Evolutionary conservation across 352 stramenopile species (phyloP).

Genomic region (Pythium pyrilobum): DNA sequence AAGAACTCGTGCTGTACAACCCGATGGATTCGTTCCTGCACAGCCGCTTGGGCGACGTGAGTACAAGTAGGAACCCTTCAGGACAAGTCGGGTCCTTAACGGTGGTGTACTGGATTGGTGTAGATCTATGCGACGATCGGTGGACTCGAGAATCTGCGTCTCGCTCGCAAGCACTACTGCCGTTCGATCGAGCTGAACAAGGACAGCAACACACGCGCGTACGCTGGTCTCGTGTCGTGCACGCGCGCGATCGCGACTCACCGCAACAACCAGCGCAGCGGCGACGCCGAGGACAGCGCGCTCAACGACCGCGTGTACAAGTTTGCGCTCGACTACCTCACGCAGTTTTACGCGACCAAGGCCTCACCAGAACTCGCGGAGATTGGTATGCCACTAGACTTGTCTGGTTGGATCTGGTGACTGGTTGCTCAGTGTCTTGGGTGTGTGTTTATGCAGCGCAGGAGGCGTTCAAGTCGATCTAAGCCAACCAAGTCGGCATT

Average conservation of each 20-base stretch:
- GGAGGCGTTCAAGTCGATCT: slow-evolving; percentile 23
- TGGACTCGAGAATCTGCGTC: slow-evolving; percentile 26
- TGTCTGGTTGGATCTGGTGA: neutral
- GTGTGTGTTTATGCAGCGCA: slow-evolving; percentile 10
- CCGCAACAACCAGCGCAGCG: slow-evolving; percentile 20
- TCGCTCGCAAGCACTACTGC: slow-evolving; percentile 36
- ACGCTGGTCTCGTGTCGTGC: slow-evolving; percentile 27
- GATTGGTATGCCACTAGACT: slow-evolving; percentile 11
- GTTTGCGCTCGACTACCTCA: slow-evolving; percentile 25
- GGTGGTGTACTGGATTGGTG: neutral
- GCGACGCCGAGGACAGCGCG: slow-evolving; percentile 27
- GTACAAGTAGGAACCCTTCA: no score
- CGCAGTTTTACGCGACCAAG: slow-evolving; percentile 22
- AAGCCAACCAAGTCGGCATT: neutral
- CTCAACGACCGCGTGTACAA: slow-evolving; percentile 33
- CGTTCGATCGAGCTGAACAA: slow-evolving; percentile 37
- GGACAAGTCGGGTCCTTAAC: neutral
- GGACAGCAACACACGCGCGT: slow-evolving; percentile 23
- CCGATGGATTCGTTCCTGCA: slow-evolving; percentile 36
- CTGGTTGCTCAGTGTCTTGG: neutral
- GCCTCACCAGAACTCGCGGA: slow-evolving; percentile 21
- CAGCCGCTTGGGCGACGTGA: slow-evolving; percentile 31
- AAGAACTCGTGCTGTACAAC: slow-evolving; percentile 38
- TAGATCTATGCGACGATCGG: slow-evolving; percentile 36
- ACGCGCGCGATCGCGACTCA: slow-evolving; percentile 27